phyloP scores from a whole-genome alignment of 371 early-diverging fungal species.

The Nematocida sp. region DNA sequence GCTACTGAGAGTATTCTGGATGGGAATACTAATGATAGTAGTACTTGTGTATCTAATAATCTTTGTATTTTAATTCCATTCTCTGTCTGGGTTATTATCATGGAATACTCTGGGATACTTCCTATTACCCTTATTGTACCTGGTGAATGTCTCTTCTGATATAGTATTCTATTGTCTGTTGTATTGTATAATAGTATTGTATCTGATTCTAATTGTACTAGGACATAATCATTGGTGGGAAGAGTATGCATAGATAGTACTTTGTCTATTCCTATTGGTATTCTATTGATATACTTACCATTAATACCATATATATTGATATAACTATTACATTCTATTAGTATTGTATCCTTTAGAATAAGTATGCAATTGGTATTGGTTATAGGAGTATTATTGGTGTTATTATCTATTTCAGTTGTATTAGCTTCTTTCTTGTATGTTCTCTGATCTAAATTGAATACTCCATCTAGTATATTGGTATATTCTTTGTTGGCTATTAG shows the following conservation, averaged over 20 bases:
- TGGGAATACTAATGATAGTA: slow-evolving; percentile 25
- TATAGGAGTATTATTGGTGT: neutral
- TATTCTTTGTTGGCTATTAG: neutral
- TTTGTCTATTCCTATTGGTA: slow-evolving; percentile 24
- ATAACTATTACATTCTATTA: neutral
- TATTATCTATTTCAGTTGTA: too few relatives aligned
- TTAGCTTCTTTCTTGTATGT: too few relatives aligned
- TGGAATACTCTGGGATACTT: slow-evolving; percentile 2
- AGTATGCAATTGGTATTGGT: neutral
- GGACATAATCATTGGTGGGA: slow-evolving; percentile 3
- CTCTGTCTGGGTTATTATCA: neutral
- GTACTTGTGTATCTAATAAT: neutral
- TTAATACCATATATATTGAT: slow-evolving; percentile 1
- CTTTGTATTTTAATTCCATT: neutral
- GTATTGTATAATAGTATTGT: slow-evolving; percentile 3
- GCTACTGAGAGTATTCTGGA: neutral
- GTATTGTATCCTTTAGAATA: neutral
- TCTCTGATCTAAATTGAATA: too few relatives aligned
- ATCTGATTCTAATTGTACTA: slow-evolving; percentile 14
- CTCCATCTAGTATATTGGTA: too few relatives aligned
- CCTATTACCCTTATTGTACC: slow-evolving; percentile 19
- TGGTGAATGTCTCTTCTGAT: slow-evolving; percentile 5
- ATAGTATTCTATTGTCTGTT: neutral
- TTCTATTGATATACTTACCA: neutral
- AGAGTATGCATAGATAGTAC: neutral